Percentiles rank a stretch among this genome's conserved stretches.
phyloP scores from a whole-genome alignment of 768 basidiomycete species.

The Lepiota venenata region DNA sequence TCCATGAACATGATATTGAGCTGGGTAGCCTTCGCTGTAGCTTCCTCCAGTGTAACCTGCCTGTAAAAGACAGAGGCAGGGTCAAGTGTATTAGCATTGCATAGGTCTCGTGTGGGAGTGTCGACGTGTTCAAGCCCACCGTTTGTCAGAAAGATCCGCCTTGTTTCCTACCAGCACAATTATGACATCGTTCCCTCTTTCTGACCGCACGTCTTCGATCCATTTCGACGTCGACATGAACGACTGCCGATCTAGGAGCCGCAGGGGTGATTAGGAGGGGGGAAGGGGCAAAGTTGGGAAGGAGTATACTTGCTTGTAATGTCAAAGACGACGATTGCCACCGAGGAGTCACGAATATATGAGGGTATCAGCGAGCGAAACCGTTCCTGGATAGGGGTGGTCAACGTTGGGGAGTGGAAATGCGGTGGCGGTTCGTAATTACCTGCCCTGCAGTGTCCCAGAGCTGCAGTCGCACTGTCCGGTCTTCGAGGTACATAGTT shows the following conservation, averaged over 20 bases:
- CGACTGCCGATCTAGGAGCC: conserved; percentile 80
- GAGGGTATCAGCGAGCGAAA: conserved; percentile 97
- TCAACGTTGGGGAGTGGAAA: not conserved
- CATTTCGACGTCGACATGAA: conserved; percentile 98
- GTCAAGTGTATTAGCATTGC: conserved; percentile 4
- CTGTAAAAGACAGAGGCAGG: conserved; percentile 37
- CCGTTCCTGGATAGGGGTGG: conserved; percentile 64
- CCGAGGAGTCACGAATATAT: conserved; percentile 98
- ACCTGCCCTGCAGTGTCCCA: conserved; percentile 99
- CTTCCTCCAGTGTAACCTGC: conserved; percentile 98
- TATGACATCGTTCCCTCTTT: conserved; percentile 96
- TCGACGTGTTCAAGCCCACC: conserved; percentile 51
- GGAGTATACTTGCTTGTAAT: conserved; percentile 81
- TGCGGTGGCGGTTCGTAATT: conserved; percentile 14
- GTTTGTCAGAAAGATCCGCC: conserved; percentile 97
- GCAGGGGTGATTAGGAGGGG: conserved; percentile 6
- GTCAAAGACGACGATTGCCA: conserved; percentile 98
- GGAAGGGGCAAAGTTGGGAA: conserved; percentile 13
- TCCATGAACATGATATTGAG: conserved; percentile 98
- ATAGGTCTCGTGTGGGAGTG: not conserved
- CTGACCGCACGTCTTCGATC: conserved; percentile 99
- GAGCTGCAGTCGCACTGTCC: conserved; percentile 94
- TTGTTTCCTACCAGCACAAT: conserved; percentile 99
- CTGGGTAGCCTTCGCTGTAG: conserved; percentile 86
- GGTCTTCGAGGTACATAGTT: conserved; percentile 99